phyloP scores from a whole-genome alignment of 1,284 basidiomycete species.

The Porodaedalea pini region DNA sequence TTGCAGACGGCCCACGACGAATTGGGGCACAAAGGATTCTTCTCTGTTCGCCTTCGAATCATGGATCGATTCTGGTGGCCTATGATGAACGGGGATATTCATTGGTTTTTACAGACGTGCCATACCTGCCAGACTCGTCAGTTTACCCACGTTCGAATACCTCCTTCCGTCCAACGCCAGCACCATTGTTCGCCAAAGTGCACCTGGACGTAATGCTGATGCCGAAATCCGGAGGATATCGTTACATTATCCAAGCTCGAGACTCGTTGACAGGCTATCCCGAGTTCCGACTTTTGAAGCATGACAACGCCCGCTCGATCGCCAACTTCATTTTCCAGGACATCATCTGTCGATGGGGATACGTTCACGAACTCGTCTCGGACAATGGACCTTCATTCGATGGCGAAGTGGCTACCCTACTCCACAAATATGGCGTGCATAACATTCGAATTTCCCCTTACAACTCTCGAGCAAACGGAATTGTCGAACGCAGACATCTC shows the following conservation, averaged over 20 bases:
- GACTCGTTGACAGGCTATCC: slow-evolving; percentile 26
- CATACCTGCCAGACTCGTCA: slow-evolving; percentile 38
- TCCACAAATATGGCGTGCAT: slow-evolving; percentile 14
- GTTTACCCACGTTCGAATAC: slow-evolving; percentile 29
- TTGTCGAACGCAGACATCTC: slow-evolving; percentile 19
- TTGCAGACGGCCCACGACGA: slow-evolving; percentile 26
- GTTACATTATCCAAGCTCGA: slow-evolving; percentile 27
- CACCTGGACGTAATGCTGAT: slow-evolving; percentile 34
- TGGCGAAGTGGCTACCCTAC: slow-evolving; percentile 16
- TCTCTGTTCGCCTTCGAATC: slow-evolving; percentile 13
- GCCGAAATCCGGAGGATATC: slow-evolving; percentile 26
- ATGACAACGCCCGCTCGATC: slow-evolving; percentile 23
- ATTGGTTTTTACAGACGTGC: slow-evolving; percentile 35
- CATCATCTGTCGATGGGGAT: slow-evolving; percentile 30
- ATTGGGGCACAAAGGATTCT: slow-evolving; percentile 27
- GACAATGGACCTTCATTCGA: slow-evolving; percentile 31
- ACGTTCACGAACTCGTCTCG: slow-evolving; percentile 28
- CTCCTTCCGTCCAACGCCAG: background rate
- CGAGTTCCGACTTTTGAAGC: slow-evolving; percentile 23
- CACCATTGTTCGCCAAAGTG: slow-evolving; percentile 30
- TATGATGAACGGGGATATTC: slow-evolving; percentile 27
- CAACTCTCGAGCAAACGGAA: slow-evolving; percentile 22
- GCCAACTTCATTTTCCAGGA: slow-evolving; percentile 30
- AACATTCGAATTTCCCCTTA: slow-evolving; percentile 23
- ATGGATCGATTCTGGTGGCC: slow-evolving; percentile 31